Base-by-base conservation (phyloP, 805 yeast genomes). In the Starmerella davenportii region DNA sequence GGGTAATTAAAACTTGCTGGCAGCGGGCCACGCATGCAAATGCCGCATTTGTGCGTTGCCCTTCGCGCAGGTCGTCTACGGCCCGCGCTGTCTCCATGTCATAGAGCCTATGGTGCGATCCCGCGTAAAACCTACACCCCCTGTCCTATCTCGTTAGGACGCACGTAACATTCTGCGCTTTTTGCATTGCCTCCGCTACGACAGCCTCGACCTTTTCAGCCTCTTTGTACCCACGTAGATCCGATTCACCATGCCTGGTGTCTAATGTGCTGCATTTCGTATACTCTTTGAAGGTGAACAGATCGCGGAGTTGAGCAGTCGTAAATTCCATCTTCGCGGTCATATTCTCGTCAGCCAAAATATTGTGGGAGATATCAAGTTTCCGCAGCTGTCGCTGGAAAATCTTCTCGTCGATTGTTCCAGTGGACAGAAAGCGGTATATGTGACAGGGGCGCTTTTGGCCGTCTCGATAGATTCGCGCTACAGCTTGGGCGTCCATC, bases 391-490 rank as follows among this genome's bases (percentile, higher is more conserved):
- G 98, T 16, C 98, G 63, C 54, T 90, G 96, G 43, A 79, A 75
- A 3, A 90, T 85, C 59, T 85, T 87, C 54, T 90, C 98, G 54
- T 90, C 98, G 17, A 51, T 50, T 39, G 85, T 74, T 0, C 96
- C 98, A 0, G 92, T 74, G 3, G 93, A 78, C 32, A 90, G 59
- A 16, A 90, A 57, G 47, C 98, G 65, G 53, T 90, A 90, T 23
- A 87, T 74, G 52, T 62, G 76, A 9, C 84, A 90, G 0, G 81
- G 81, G 35, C 60, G 68, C 35, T 59, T 69, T 54, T 90, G 98
- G 0, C 98, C 98, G 55, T 87, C 95, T 50, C 98, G 65, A 53
- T 87, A 94, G 5, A 90, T 75, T 45, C 98, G 62, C 1, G 95
- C 93, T 92, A 87, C 80, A 0, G 95, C 93, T 55, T 90, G 98